These are phyloP conservation scores for Suhomyces ambrosiae DNA, from an alignment of 1,139 yeast species.

Conservation along the genomic window DNA sequence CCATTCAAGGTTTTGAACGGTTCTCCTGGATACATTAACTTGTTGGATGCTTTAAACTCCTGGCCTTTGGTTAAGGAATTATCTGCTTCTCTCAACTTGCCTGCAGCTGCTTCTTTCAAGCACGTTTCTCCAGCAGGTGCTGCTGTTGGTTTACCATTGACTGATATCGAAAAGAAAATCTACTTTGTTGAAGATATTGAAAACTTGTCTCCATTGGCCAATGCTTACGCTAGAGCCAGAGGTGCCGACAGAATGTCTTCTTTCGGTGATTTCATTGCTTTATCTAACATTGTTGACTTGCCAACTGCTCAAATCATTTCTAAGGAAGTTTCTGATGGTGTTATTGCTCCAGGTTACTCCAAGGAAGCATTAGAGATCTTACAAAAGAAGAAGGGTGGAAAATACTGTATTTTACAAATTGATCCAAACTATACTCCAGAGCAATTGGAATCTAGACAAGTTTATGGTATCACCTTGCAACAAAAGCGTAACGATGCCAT, in stretches of 20 bases:
- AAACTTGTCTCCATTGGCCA: slow-evolving; percentile 93
- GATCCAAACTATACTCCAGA: slow-evolving; percentile 93
- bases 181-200: slow-evolving; percentile 95
- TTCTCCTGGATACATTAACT: slow-evolving; percentile 95
- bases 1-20: slow-evolving; percentile 95
- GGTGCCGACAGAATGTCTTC: slow-evolving; percentile 99
- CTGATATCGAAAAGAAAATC: slow-evolving; percentile 89
- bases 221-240: slow-evolving; percentile 98
- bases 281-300: slow-evolving; percentile 91
- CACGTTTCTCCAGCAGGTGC: slow-evolving; percentile 99
- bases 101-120: slow-evolving; percentile 98
- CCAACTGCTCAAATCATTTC: slow-evolving; percentile 97
- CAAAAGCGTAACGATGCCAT: slow-evolving; percentile 98
- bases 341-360: slow-evolving; percentile 95
- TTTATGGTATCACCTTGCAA: slow-evolving; percentile 90
- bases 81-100: slow-evolving; percentile 88
- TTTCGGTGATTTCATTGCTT: slow-evolving; percentile 97
- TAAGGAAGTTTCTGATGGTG: slow-evolving; percentile 97
- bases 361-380: slow-evolving; percentile 89
- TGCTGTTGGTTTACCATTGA: slow-evolving; percentile 92
- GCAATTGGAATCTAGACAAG: slow-evolving; percentile 84
- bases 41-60: slow-evolving; percentile 93
- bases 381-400: slow-evolving; percentile 93
- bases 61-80: slow-evolving; percentile 99
- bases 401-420: slow-evolving; percentile 92